Conservation (phyloP, 139 green algal genomes). For the Volvox africanus region DNA sequence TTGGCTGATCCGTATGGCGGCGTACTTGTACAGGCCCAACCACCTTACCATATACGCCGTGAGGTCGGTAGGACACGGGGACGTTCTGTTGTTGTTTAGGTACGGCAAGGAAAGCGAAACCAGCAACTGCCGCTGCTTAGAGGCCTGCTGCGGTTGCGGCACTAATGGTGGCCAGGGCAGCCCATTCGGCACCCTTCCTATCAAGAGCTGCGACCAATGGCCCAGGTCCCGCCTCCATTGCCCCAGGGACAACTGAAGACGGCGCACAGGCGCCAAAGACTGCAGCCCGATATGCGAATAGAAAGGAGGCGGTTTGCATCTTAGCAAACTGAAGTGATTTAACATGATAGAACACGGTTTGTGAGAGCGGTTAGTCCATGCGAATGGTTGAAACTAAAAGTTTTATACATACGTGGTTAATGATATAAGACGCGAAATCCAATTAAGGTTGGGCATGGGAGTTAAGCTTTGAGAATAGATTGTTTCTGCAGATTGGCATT, state of each 20-base stretch:
- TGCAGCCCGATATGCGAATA: not conserved
- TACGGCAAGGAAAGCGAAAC: not conserved
- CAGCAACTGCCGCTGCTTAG: not conserved
- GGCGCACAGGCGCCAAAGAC: not conserved
- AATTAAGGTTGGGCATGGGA: no score
- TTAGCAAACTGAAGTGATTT: no score
- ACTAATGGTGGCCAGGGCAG: not conserved
- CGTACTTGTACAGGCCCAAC: conserved; percentile 27
- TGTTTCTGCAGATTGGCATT: no score
- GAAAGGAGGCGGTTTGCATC: no score
- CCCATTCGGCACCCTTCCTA: not conserved
- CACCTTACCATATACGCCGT: not conserved
- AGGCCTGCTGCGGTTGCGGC: not conserved
- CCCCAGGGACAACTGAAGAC: not conserved
- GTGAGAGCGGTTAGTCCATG: no score
- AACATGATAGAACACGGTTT: no score
- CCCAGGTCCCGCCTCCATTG: not conserved
- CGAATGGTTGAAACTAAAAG: no score
- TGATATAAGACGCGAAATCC: no score
- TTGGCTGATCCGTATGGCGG: not conserved
- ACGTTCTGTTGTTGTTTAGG: not conserved
- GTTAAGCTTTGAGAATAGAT: no score
- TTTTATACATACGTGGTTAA: no score
- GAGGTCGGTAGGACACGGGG: not conserved
- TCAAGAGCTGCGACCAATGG: not conserved